A percentile compares a stretch with the other conserved stretches of the same genome.
phyloP scores from a whole-genome alignment of 352 stramenopile genomes.

The Phytopythium sindhum region DNA sequence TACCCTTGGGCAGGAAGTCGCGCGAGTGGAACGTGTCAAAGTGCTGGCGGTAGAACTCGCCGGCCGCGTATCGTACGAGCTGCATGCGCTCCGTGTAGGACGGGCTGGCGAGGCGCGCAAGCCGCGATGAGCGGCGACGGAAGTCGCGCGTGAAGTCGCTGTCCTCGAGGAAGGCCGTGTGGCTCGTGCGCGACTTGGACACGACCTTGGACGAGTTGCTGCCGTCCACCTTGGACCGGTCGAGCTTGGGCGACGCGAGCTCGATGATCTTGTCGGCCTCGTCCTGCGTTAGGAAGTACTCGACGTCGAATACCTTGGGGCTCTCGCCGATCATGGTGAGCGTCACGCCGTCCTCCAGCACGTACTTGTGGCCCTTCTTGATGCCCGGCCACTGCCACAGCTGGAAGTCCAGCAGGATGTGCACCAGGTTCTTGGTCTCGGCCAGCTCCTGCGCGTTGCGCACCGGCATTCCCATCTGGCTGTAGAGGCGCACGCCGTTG shows the following conservation, averaged over 20 bases:
- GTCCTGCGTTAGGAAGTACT: conserved; percentile 54
- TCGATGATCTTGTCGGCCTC: conserved; percentile 63
- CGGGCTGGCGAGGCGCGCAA: conserved; percentile 67
- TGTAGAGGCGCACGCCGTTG: conserved; percentile 75
- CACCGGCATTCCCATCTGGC: conserved; percentile 60
- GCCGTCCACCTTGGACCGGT: conserved; percentile 70
- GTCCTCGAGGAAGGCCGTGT: conserved; percentile 77
- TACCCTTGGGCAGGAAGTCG: conserved; percentile 58
- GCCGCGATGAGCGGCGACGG: conserved; percentile 47
- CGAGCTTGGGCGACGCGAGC: conserved; percentile 41
- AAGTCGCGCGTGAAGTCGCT: conserved; percentile 71
- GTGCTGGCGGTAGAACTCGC: conserved; percentile 82
- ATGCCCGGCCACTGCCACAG: conserved; percentile 80
- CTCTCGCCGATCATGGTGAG: conserved; percentile 64
- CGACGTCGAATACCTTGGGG: conserved; percentile 75
- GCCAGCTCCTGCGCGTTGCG: conserved; percentile 41
- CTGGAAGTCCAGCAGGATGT: conserved; percentile 79
- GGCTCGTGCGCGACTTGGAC: conserved; percentile 63
- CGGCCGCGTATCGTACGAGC: conserved; percentile 71
- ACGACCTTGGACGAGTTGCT: conserved; percentile 62
- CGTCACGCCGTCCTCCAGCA: conserved; percentile 63
- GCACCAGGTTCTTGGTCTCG: conserved; percentile 52
- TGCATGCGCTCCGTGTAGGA: conserved; percentile 71
- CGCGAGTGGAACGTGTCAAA: conserved; percentile 79
- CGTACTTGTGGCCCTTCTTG: conserved; percentile 65